Conservation (phyloP, 169 alveolate genomes). For the Plasmodium gonderi region DNA sequence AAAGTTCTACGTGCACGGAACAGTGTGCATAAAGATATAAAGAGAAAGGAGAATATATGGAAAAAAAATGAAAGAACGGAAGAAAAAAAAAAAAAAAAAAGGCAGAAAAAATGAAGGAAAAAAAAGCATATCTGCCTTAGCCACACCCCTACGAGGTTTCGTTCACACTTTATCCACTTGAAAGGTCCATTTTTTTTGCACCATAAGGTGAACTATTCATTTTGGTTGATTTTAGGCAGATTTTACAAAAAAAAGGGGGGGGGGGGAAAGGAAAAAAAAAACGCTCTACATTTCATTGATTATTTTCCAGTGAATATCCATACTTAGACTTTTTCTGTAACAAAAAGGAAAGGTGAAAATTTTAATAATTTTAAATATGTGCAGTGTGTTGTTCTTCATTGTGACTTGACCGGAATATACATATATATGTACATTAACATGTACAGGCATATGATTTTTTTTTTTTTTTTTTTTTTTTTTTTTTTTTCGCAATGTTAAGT, state of each 20-base stretch:
- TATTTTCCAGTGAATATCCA: slow-evolving; percentile 43
- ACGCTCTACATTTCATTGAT: slow-evolving; percentile 30
- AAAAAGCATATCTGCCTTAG: neutral
- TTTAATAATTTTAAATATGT: neutral
- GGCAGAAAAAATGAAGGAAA: neutral
- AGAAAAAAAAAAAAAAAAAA: neutral
- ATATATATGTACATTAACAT: too few species aligned
- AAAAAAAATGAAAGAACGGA: neutral
- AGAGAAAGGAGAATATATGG: neutral
- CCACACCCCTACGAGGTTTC: neutral
- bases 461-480: neutral
- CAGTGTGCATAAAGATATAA: neutral
- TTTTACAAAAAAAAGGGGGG: neutral
- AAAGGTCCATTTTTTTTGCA: neutral
- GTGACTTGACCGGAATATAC: too few species aligned
- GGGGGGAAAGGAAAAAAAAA: neutral
- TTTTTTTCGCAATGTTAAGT: too few species aligned
- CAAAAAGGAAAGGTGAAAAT: slow-evolving; percentile 5
- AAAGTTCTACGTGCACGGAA: neutral
- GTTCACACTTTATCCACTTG: neutral
- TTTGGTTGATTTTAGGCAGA: neutral
- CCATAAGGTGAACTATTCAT: neutral
- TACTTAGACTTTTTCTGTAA: slow-evolving; percentile 36
- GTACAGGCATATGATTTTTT: neutral
- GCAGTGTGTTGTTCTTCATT: neutral